A percentile compares a stretch with the other conserved stretches of the same genome.
Conservation (phyloP, 129 eudicot genomes). For the Flaveria brownii region DNA sequence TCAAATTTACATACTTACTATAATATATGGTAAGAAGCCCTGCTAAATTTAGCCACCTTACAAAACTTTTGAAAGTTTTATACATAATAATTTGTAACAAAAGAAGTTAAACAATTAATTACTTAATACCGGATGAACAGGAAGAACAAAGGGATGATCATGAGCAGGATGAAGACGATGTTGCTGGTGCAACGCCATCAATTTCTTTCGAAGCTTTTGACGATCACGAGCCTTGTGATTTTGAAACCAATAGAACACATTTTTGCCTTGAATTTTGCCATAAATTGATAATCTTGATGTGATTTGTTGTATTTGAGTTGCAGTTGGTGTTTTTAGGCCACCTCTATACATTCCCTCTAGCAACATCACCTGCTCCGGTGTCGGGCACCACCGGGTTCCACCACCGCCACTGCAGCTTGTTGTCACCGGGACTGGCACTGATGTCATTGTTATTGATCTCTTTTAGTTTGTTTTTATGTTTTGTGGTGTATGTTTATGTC, state of each 20-base stretch:
- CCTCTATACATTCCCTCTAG: conserved; percentile 74
- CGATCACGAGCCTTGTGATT: conserved; percentile 93
- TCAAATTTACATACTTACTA: background rate
- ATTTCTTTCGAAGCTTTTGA: conserved; percentile 71
- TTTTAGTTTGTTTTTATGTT: background rate
- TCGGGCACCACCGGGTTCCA: conserved; percentile 78
- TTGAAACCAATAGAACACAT: conserved; percentile 94
- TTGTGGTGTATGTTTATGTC: conserved; percentile 8
- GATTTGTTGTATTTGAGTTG: conserved; percentile 77
- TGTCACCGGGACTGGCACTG: conserved; percentile 14
- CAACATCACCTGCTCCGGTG: conserved; percentile 79
- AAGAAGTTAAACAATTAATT: background rate
- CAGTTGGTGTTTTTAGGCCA: conserved; percentile 74
- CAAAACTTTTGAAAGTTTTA: background rate
- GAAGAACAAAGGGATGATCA: conserved; percentile 22
- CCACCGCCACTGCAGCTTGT: conserved; percentile 23
- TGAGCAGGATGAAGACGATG: conserved; percentile 29
- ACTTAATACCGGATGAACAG: conserved; percentile 30
- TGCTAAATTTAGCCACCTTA: background rate
- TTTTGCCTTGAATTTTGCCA: conserved; percentile 80
- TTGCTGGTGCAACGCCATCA: conserved; percentile 37
- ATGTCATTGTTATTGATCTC: conserved; percentile 11
- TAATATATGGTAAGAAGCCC: background rate
- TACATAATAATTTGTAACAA: background rate
- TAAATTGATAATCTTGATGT: conserved; percentile 60